Conservation (phyloP, 371 early-diverging fungal species). For the Mucor indicus region DNA sequence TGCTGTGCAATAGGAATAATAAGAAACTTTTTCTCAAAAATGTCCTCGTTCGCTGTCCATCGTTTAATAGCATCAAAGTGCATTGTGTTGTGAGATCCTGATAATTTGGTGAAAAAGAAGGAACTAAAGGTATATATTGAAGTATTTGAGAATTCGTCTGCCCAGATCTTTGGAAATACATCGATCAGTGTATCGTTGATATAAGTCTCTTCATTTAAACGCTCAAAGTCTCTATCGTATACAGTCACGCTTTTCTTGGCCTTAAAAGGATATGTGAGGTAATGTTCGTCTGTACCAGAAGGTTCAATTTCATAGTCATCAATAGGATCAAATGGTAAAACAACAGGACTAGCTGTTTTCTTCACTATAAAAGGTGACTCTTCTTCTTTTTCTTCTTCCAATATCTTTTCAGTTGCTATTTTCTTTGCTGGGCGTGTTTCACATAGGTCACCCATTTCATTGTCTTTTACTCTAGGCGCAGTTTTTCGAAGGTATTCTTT, state of each 20-base stretch:
- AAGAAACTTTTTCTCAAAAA: slow-evolving; percentile 15
- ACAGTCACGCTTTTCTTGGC: slow-evolving; percentile 5
- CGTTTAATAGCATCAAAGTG: slow-evolving; percentile 3
- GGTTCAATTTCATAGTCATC: slow-evolving; percentile 3
- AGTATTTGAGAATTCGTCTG: slow-evolving; percentile 2
- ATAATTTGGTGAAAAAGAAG: slow-evolving; percentile 16
- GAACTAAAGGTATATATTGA: slow-evolving; percentile 14
- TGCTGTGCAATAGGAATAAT: slow-evolving; percentile 17
- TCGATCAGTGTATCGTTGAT: slow-evolving; percentile 22
- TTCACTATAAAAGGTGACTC: too few species aligned
- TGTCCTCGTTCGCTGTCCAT: slow-evolving; percentile 14
- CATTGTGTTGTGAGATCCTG: not conserved
- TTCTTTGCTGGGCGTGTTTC: too few species aligned
- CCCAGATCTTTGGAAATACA: slow-evolving; percentile 18
- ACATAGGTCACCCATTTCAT: too few species aligned
- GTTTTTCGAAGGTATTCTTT: too few species aligned
- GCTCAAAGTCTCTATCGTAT: slow-evolving; percentile 3
- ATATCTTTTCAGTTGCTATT: too few species aligned
- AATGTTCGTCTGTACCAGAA: slow-evolving; percentile 7
- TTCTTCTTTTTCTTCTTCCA: too few species aligned
- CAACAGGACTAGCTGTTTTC: too few species aligned
- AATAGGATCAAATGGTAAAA: slow-evolving; percentile 27
- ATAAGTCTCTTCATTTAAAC: slow-evolving; percentile 8
- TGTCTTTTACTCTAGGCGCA: too few species aligned
- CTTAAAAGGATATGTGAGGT: slow-evolving; percentile 12